Base-by-base conservation (phyloP, 306 rosid species). In the Dalbergia cochinchinensis region DNA sequence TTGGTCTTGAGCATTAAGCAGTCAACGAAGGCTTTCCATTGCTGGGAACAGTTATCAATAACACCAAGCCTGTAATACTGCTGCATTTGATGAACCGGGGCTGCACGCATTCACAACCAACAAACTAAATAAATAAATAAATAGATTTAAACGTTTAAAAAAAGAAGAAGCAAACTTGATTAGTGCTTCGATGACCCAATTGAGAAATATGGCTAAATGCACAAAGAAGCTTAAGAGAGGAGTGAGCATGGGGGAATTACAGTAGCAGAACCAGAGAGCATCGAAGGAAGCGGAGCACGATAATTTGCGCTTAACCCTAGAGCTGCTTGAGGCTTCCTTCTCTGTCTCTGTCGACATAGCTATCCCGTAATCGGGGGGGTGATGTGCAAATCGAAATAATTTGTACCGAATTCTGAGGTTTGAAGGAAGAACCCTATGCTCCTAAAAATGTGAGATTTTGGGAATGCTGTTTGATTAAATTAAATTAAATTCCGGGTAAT, bases 71-170 rank as follows among this genome's bases (percentile, higher is more conserved):
- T 87, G 73, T 92, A 94, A 83, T 92, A 92, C 71, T 92, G 97
- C 87, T 92, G 90, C 97, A 94, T 74, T 85, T 94, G 97, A 88
- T 94, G 90, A 74, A 94, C 95, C 6, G 97, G 97, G 58, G 97
- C 98, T 92, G 92, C 80, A 84, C 15, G 68, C 41, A 57, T 48
- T 16, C 60, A 54, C 67, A 81, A 68, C 37, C 11, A n/a, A 20
- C n/a, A 54, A 54, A 54, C 9, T 2, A 44, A 44, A 44, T 4
- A 37, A 37, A 35, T 35, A 4, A 37, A 37, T 4, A 6, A 37
- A 4, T 37, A 37, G 2, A 26, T 26, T 26, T 1, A 26, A 26
- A 26, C 31, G 2, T 26, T 26, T 0, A 3, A 5, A 9, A 15
- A 5, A 15, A 51, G 22, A 18, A 11, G 83, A 67, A 12, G 15